Conservation (phyloP, 768 basidiomycete species). For the Rhodocollybia butyracea region DNA sequence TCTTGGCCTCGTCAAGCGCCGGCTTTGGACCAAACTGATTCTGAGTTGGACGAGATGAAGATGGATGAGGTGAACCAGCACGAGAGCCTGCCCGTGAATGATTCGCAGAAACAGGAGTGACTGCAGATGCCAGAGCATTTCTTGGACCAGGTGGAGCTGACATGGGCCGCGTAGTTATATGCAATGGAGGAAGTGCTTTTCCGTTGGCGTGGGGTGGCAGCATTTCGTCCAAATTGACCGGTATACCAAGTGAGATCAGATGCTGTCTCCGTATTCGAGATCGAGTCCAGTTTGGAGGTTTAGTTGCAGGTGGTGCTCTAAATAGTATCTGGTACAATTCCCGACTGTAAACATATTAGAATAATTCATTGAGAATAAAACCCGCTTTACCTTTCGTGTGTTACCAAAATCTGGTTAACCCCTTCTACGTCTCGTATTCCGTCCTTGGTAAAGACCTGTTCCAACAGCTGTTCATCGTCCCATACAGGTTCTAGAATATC, state of each 20-base stretch:
- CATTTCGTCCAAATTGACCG: constrained; percentile 93
- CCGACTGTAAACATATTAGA: constrained; percentile 47
- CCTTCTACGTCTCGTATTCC: constrained; percentile 79
- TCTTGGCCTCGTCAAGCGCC: constrained; percentile 61
- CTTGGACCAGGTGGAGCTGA: constrained; percentile 73
- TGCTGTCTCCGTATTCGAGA: constrained; percentile 90
- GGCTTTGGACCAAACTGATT: constrained; percentile 71
- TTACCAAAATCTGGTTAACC: constrained; percentile 72
- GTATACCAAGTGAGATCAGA: constrained; percentile 87
- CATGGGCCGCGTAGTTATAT: constrained; percentile 79
- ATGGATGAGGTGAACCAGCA: constrained; percentile 26
- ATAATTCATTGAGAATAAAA: constrained; percentile 12
- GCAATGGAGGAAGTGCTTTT: constrained; percentile 71
- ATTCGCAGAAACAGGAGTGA: constrained; percentile 30
- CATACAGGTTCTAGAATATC: constrained; percentile 67
- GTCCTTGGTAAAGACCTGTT: constrained; percentile 60
- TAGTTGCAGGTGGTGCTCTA: constrained; percentile 67
- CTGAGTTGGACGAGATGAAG: constrained; percentile 31
- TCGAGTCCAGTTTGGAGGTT: constrained; percentile 92
- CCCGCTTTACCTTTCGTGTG: constrained; percentile 62
- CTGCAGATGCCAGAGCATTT: constrained; percentile 31
- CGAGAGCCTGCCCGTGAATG: constrained; percentile 51
- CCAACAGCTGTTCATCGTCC: constrained; percentile 42
- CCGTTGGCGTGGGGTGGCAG: constrained; percentile 57
- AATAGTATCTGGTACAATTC: constrained; percentile 71